Percentiles rank a stretch among this genome's conserved stretches.
These are phyloP conservation scores for Nicotiana tabacum DNA, from an alignment of 257 asterid genomes.

Conservation along the genomic window DNA sequence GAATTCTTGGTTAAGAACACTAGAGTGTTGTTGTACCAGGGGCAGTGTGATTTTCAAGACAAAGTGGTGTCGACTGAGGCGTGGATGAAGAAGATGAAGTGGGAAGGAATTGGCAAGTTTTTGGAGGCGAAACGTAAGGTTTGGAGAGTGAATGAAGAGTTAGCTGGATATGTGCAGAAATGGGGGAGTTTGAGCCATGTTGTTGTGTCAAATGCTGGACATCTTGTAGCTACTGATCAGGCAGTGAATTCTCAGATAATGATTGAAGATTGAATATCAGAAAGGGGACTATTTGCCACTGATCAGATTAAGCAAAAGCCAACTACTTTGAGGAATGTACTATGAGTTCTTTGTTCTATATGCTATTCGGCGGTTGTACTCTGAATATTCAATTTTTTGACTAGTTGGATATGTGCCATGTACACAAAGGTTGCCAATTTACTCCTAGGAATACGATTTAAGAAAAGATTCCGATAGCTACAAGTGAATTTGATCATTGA, in stretches of 20 bases:
- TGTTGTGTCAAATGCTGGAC: slow-evolving; percentile 79
- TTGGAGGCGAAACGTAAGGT: slow-evolving; percentile 38
- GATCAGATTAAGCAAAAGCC: slow-evolving; percentile 11
- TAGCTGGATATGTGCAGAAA: slow-evolving; percentile 91
- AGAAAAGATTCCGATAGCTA: too few relatives aligned
- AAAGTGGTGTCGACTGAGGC: slow-evolving; percentile 17
- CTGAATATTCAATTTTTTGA: too few relatives aligned
- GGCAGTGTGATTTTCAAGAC: slow-evolving; percentile 47
- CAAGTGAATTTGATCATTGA: too few relatives aligned
- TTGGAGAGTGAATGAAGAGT: slow-evolving; percentile 47
- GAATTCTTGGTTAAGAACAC: slow-evolving; percentile 57
- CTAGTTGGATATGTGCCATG: too few relatives aligned
- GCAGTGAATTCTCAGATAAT: slow-evolving; percentile 55
- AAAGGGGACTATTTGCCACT: slow-evolving; percentile 46
- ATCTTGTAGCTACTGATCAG: slow-evolving; percentile 79
- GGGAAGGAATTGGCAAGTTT: slow-evolving; percentile 47
- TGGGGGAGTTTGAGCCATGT: slow-evolving; percentile 54
- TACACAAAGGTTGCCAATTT: too few relatives aligned
- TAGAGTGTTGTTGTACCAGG: slow-evolving; percentile 66
- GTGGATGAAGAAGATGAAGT: slow-evolving; percentile 70
- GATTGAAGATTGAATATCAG: slow-evolving; percentile 86
- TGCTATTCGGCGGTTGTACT: too few relatives aligned
- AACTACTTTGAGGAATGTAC: too few relatives aligned
- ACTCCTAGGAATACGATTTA: too few relatives aligned
- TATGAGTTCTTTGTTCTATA: too few relatives aligned